phyloP scores from a whole-genome alignment of 1,284 basidiomycete genomes.

The Golubevia sp. region DNA sequence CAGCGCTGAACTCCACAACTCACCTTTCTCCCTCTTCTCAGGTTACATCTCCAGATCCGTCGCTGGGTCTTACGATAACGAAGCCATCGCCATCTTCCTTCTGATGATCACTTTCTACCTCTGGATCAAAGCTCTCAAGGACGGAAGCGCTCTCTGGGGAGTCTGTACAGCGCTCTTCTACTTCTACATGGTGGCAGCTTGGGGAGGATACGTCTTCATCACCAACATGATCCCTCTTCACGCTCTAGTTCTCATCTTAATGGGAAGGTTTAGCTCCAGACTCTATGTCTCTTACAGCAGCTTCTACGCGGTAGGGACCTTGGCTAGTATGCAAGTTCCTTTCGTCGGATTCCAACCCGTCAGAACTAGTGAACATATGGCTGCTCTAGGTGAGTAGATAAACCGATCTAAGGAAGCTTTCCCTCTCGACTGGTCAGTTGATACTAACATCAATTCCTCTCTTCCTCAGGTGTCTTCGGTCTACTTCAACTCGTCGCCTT shows the following conservation, averaged over 20 bases:
- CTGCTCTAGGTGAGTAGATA: constrained; percentile 80
- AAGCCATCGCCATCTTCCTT: constrained; percentile 99
- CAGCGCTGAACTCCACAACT: not conserved
- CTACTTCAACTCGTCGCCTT: constrained; percentile 96
- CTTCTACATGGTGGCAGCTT: constrained; percentile 99
- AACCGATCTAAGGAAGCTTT: no score
- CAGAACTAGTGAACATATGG: constrained; percentile 97
- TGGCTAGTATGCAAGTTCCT: constrained; percentile 98
- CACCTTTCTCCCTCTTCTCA: constrained; percentile 6
- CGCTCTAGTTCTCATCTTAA: constrained; percentile 85
- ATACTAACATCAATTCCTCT: not conserved
- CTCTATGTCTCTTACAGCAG: constrained; percentile 95
- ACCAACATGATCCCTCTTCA: constrained; percentile 99
- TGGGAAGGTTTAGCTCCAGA: constrained; percentile 93
- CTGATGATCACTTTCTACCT: constrained; percentile 98
- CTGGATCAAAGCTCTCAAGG: constrained; percentile 96
- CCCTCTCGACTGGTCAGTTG: constrained; percentile 7
- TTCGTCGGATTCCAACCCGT: constrained; percentile 99
- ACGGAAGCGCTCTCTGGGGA: constrained; percentile 88
- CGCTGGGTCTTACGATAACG: constrained; percentile 98
- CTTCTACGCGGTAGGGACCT: constrained; percentile 96
- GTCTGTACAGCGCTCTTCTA: constrained; percentile 92
- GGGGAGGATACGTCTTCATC: constrained; percentile 99
- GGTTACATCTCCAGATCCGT: constrained; percentile 97
- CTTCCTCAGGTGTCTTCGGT: constrained; percentile 80